Evolutionary conservation across 371 early-diverging fungal species (phyloP), one percentile per base, ranked within the genome.

Genomic region (Mucor sp.): DNA sequence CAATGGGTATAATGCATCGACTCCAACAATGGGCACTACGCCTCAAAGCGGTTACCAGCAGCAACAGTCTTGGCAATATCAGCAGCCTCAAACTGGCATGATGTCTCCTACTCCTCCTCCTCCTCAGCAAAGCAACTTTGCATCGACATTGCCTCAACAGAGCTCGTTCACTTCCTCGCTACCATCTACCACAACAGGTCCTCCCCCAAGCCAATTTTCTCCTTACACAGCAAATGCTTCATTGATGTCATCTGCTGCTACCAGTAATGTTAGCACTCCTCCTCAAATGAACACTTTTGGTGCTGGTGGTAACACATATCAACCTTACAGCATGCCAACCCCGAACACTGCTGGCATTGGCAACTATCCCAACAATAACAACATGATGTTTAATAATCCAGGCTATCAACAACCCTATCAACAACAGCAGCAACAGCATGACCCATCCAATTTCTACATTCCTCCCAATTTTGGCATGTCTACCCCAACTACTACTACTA

Each of bases 401-500:
- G 32, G 56, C 32, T 17, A 61, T 19, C 47, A 47, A 32, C 62
- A 61, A 19, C 62, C 21, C 14, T 33, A 62, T 47, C 47, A 47
- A n/a, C 59, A 63, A 21, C 70, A 59, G 17, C 47, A 47, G 12
- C 59, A 63, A 21, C 70, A 59, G 17, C 64, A 70, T 35, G 58
- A 73, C 41, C 62, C 71, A 6, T 66, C 64, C 21, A 76, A 68
- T 39, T 66, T 71, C 25, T 74, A 72, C 47, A 75, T 82, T 48
- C 79, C 78, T 33, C 66, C 76, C 35, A 69, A 77, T 58, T 75
- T 82, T 68, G 82, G 82, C 19, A 55, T 63, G 28, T 65, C 74
- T 15, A 69, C 55, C 7, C 55, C 62, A 37, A 62, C 37, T 28
- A 56, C 66, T 11, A 41, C 21, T 19, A 44, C 68, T 15, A 59